phyloP scores from a whole-genome alignment of 495 filamentous ascomycete genomes.

The Lasiosphaeria miniovina region DNA sequence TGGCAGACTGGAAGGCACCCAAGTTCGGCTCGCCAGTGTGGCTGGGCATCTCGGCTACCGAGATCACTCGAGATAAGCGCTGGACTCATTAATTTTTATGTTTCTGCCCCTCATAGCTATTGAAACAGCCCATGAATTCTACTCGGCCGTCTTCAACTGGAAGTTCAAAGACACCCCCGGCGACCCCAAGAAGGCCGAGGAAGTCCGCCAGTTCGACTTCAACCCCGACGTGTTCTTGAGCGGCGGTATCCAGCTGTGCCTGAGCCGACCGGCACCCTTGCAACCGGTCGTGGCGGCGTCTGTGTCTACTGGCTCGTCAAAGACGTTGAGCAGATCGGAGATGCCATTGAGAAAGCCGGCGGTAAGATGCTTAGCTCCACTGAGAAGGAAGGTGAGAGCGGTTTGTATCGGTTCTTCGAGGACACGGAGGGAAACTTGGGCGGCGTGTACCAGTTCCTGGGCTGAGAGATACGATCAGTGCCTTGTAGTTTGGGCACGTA shows the following conservation, averaged over 20 bases:
- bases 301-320: slow-evolving; percentile 20
- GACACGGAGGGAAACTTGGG: slow-evolving; percentile 19
- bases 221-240: slow-evolving; percentile 16
- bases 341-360: slow-evolving; percentile 13
- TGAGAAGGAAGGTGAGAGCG: slow-evolving; percentile 3
- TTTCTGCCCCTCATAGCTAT: neutral
- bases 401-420: slow-evolving; percentile 20
- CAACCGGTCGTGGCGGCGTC: slow-evolving; percentile 11
- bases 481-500: too few relatives aligned
- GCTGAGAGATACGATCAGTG: neutral
- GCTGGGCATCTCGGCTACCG: slow-evolving; percentile 14
- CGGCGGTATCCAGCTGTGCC: slow-evolving; percentile 9
- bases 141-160: slow-evolving; percentile 23
- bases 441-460: slow-evolving; percentile 10
- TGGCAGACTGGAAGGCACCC: slow-evolving; percentile 18
- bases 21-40: slow-evolving; percentile 14
- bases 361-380: slow-evolving; percentile 17
- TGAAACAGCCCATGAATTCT: slow-evolving; percentile 15
- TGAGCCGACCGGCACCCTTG: neutral
- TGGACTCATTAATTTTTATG: neutral
- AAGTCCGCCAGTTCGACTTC: slow-evolving; percentile 14
- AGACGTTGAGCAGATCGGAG: slow-evolving; percentile 11
- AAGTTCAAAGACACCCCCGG: slow-evolving; percentile 7
- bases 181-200: neutral
- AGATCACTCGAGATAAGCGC: slow-evolving; percentile 9